Percentiles rank a stretch among this genome's conserved stretches.
Evolutionary conservation across 768 basidiomycete genomes (phyloP).

Genomic region (Rickenella mellea): DNA sequence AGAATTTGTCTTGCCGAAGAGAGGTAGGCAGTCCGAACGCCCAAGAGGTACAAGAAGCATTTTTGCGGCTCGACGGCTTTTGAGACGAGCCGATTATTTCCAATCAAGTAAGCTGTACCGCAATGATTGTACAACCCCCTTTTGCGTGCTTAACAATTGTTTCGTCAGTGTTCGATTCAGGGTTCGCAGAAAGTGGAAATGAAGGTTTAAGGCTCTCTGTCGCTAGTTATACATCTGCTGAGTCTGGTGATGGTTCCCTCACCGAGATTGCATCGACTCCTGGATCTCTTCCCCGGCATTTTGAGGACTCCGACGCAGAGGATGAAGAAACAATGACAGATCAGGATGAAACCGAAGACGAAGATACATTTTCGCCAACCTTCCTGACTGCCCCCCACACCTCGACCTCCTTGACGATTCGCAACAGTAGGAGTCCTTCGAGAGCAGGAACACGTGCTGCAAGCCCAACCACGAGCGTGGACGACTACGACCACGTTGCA

Average conservation of each 20-base stretch:
- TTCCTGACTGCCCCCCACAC: neutral
- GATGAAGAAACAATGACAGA: conserved; percentile 29
- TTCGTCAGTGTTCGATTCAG: conserved; percentile 58
- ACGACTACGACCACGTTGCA: neutral
- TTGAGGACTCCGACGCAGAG: conserved; percentile 43
- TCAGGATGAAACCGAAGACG: conserved; percentile 10
- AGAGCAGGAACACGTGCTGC: neutral
- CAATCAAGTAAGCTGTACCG: conserved; percentile 61
- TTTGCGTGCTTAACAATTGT: conserved; percentile 1
- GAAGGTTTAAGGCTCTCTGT: conserved; percentile 19
- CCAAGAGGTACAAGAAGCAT: conserved; percentile 35
- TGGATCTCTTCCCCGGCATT: conserved; percentile 22
- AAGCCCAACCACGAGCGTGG: neutral
- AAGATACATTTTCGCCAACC: neutral
- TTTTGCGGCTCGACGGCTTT: conserved; percentile 58
- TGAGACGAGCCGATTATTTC: conserved; percentile 72
- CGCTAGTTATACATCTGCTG: conserved; percentile 4
- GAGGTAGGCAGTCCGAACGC: conserved; percentile 17
- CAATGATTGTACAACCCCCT: neutral
- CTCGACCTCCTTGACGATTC: neutral
- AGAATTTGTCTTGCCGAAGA: conserved; percentile 61
- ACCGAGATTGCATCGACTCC: conserved; percentile 39
- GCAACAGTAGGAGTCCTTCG: neutral
- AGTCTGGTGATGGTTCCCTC: conserved; percentile 5
- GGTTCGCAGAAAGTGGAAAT: conserved; percentile 50